Conservation (phyloP, 1,284 basidiomycete genomes). For the Microbotryum lychnidis-dioicae region DNA sequence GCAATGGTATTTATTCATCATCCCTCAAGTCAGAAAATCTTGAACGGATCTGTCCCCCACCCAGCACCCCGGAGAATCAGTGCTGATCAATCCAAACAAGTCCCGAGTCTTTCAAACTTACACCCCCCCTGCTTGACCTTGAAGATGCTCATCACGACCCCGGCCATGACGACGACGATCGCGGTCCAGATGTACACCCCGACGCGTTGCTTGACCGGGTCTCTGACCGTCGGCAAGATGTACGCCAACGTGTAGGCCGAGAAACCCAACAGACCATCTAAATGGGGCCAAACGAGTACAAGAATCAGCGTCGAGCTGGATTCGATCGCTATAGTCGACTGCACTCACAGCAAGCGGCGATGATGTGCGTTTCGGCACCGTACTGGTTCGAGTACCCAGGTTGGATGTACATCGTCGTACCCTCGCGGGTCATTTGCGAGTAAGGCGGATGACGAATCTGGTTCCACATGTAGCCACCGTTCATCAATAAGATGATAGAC, state of each 20-base stretch:
- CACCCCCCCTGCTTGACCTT: constrained; percentile 76
- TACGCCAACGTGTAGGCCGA: constrained; percentile 75
- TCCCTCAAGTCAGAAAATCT: constrained; percentile 14
- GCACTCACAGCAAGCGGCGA: constrained; percentile 73
- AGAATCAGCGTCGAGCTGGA: background rate
- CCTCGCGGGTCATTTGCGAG: constrained; percentile 45
- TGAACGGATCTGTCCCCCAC: constrained; percentile 22
- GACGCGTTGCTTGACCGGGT: constrained; percentile 64
- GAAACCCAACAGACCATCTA: constrained; percentile 75
- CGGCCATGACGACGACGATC: constrained; percentile 76
- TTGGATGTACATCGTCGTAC: constrained; percentile 69
- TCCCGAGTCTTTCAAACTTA: constrained; percentile 2
- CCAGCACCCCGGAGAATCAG: background rate
- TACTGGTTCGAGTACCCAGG: constrained; percentile 82
- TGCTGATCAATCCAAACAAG: background rate
- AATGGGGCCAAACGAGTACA: background rate
- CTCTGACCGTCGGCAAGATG: constrained; percentile 67
- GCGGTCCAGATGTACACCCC: constrained; percentile 85
- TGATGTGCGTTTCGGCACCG: constrained; percentile 84
- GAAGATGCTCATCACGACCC: constrained; percentile 80
- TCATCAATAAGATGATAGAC: constrained; percentile 66
- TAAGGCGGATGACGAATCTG: constrained; percentile 78
- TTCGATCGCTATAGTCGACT: background rate
- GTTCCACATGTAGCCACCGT: constrained; percentile 92
- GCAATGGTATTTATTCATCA: too few species aligned